These are phyloP conservation scores for Trichomonascaceae sp. DNA, from an alignment of 1,139 yeast species.

Conservation along the genomic window DNA sequence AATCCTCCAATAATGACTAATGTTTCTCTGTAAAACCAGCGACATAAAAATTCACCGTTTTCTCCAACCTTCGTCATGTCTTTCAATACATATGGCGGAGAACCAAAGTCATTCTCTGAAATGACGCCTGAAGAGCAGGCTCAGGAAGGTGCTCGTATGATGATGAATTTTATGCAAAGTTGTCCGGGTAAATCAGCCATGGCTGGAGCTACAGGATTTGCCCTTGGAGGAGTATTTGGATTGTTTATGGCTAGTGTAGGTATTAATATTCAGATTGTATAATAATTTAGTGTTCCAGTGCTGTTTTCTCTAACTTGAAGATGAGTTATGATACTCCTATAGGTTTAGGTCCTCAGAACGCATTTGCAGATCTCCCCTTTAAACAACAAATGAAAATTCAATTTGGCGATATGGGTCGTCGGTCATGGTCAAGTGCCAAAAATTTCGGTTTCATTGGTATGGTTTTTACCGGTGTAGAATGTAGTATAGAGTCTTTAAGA, in stretches of 20 bases:
- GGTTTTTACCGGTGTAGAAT: slow-evolving; percentile 92
- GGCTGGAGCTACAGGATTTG: slow-evolving; percentile 94
- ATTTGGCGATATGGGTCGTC: slow-evolving; percentile 83
- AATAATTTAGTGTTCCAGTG: too few species aligned
- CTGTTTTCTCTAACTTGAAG: slow-evolving; percentile 11
- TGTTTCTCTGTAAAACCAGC: not conserved
- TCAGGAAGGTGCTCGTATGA: slow-evolving; percentile 79
- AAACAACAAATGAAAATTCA: slow-evolving; percentile 90
- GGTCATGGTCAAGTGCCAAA: slow-evolving; percentile 83
- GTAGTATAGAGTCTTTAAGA: slow-evolving; percentile 70
- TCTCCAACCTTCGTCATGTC: not conserved
- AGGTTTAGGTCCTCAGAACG: slow-evolving; percentile 42
- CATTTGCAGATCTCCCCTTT: slow-evolving; percentile 76
- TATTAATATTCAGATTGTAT: too few species aligned
- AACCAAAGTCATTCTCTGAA: slow-evolving; percentile 42
- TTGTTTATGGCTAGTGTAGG: slow-evolving; percentile 88
- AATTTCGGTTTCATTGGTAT: slow-evolving; percentile 93
- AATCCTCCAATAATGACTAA: not conserved
- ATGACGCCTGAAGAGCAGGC: slow-evolving; percentile 93
- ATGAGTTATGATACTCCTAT: slow-evolving; percentile 77
- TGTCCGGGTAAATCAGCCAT: slow-evolving; percentile 92
- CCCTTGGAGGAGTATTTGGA: slow-evolving; percentile 93
- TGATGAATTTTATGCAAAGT: slow-evolving; percentile 80
- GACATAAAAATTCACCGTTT: not conserved
- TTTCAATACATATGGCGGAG: not conserved